A percentile compares a stretch with the other conserved stretches of the same genome.
phyloP scores from a whole-genome alignment of 2,329 filamentous ascomycete species.

The Furcasterigmium sp. region DNA sequence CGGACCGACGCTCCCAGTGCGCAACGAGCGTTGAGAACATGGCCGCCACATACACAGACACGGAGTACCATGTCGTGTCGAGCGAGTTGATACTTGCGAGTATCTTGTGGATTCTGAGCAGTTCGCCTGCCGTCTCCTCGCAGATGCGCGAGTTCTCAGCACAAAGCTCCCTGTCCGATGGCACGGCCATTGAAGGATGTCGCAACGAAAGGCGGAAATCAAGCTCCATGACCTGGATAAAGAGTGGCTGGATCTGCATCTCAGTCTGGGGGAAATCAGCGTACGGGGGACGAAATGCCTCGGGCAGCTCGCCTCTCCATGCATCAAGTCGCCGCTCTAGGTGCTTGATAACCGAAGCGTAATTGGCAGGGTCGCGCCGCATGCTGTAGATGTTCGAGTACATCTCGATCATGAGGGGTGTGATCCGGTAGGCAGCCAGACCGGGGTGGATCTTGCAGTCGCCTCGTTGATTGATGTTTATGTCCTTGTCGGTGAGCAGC shows the following conservation, averaged over 20 bases:
- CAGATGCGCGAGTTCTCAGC: conserved; percentile 61
- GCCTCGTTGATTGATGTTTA: conserved; percentile 48
- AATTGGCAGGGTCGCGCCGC: conserved; percentile 55
- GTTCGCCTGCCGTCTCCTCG: conserved; percentile 58
- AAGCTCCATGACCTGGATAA: conserved; percentile 46
- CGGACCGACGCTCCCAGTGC: conserved; percentile 60
- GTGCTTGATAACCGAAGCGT: conserved; percentile 56
- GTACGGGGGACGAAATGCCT: conserved; percentile 46
- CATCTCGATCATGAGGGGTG: conserved; percentile 66
- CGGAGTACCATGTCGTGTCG: conserved; percentile 74
- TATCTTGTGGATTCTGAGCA: conserved; percentile 55
- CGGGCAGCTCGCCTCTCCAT: conserved; percentile 61
- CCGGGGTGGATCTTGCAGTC: conserved; percentile 65
- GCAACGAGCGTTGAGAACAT: conserved; percentile 69
- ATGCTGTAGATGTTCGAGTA: conserved; percentile 73
- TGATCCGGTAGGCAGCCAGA: conserved; percentile 59
- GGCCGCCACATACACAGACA: conserved; percentile 66
- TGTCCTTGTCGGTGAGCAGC: conserved; percentile 57
- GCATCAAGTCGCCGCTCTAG: conserved; percentile 60
- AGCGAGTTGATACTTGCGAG: conserved; percentile 61
- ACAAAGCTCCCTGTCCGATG: conserved; percentile 47
- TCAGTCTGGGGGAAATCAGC: conserved; percentile 25
- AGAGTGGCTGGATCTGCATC: conserved; percentile 45
- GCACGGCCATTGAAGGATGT: conserved; percentile 56
- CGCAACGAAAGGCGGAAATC: conserved; percentile 56